phyloP scores from a whole-genome alignment of 2,329 filamentous ascomycete species.

The Aureobasidium vineae region DNA sequence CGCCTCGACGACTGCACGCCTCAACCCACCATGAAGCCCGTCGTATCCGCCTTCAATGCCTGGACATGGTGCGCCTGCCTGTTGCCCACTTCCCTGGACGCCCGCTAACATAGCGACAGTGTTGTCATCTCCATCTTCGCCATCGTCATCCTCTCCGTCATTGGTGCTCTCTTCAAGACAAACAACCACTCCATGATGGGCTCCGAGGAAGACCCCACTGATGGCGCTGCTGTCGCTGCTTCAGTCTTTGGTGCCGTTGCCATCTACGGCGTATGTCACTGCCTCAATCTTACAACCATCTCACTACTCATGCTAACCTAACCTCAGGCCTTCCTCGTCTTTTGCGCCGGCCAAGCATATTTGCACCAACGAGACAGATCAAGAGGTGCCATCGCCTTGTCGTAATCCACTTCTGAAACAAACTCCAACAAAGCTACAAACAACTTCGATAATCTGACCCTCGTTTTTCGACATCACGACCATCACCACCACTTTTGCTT shows the following conservation, averaged over 20 bases:
- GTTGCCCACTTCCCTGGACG: no score
- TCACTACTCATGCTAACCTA: slow-evolving; percentile 10
- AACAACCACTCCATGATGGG: slow-evolving; percentile 85
- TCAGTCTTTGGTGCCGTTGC: slow-evolving; percentile 86
- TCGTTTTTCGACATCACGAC: slow-evolving; percentile 6
- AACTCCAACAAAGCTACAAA: neutral
- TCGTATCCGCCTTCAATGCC: slow-evolving; percentile 87
- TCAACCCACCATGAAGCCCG: slow-evolving; percentile 76
- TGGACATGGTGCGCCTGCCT: slow-evolving; percentile 76
- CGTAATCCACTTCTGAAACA: slow-evolving; percentile 38
- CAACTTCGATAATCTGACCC: neutral
- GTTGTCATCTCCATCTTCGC: slow-evolving; percentile 65
- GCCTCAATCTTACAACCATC: neutral
- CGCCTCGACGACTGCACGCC: slow-evolving; percentile 15
- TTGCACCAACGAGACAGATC: slow-evolving; percentile 80
- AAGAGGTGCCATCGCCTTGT: slow-evolving; percentile 78
- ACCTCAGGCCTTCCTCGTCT: slow-evolving; percentile 77
- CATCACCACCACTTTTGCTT: slow-evolving; percentile 14
- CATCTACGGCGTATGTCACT: slow-evolving; percentile 74
- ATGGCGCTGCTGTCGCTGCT: slow-evolving; percentile 74
- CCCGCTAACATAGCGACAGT: slow-evolving; percentile 51
- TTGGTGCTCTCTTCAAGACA: slow-evolving; percentile 70
- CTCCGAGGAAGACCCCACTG: slow-evolving; percentile 58
- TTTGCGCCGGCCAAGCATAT: slow-evolving; percentile 85
- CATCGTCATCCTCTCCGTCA: slow-evolving; percentile 62